Base-by-base conservation (phyloP, 2,329 filamentous ascomycete species). In the Colletotrichum kahawae region DNA sequence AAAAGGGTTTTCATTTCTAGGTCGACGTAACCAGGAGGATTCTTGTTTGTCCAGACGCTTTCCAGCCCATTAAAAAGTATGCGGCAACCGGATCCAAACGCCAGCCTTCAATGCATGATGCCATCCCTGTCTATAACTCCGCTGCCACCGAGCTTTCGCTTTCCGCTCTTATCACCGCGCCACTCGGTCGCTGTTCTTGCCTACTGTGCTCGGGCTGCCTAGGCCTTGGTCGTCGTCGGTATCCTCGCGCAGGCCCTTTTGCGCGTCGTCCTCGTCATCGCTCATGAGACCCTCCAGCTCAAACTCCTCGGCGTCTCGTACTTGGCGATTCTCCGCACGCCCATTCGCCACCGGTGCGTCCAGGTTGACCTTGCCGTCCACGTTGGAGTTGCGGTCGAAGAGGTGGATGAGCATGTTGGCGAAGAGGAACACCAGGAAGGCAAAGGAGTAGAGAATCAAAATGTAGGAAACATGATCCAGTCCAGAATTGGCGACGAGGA, bases 381-480 rank as follows among this genome's bases (percentile, higher is more conserved):
- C 84, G 78, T 85, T 86, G 43, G 85, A 84, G 31, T 85, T 85
- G 59, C 93, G 90, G 75, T 96, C 94, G 85, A 98, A 98, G 18
- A 98, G 88, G 80, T 94, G 89, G 60, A 98, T 89, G 64, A 98
- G 93, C 86, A 98, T 92, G 81, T 97, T 95, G 81, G 93, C 91
- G 76, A 98, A 98, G 48, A 99, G 92, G 87, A 98, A 99, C 60
- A 98, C 84, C 24, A 99, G 84, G 84, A 98, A 98, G 29, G 96
- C 93, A 67, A 98, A 88, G 80, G 95, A 98, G 88, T 94, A 98
- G 12, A 98, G 87, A 68, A 98, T 96, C 31, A 99, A 89, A 54
- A 98, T 92, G 83, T 98, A 99, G 7, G 96, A 93, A 56, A 98
- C 95, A 81, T 97, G 95, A 31, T 95, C 95, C 80, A 98, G 92